Percentiles rank a stretch among this genome's conserved stretches.
phyloP scores from a whole-genome alignment of 257 asterid species.

The Eucommia ulmoides region DNA sequence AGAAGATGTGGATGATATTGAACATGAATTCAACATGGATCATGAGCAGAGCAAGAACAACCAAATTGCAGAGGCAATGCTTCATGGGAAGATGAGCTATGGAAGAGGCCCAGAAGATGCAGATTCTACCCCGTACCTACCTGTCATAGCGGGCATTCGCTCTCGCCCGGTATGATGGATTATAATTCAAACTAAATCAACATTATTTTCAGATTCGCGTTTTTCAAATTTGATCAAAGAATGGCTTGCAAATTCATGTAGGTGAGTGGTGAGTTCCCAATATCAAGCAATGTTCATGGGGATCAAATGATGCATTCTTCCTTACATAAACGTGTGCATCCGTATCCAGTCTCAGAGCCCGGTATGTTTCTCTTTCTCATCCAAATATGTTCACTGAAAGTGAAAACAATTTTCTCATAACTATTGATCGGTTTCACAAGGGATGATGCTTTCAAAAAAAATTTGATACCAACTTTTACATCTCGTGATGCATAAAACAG shows the following conservation, averaged over 20 bases:
- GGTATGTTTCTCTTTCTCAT: conserved; percentile 15
- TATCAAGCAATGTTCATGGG: conserved; percentile 53
- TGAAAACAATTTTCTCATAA: background rate
- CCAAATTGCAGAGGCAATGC: conserved; percentile 67
- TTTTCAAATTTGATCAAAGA: background rate
- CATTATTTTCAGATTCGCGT: background rate
- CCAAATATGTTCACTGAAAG: background rate
- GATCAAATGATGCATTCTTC: conserved; percentile 58
- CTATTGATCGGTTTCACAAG: too few relatives aligned
- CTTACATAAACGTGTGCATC: conserved; percentile 80
- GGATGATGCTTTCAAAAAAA: too few relatives aligned
- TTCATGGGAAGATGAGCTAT: conserved; percentile 93
- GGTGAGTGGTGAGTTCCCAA: conserved; percentile 80
- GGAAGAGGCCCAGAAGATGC: conserved; percentile 92
- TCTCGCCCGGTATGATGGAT: conserved; percentile 49
- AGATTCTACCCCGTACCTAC: conserved; percentile 64
- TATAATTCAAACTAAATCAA: background rate
- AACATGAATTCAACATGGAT: conserved; percentile 82
- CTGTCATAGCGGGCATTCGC: conserved; percentile 67
- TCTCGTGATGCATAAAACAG: conserved; percentile 14
- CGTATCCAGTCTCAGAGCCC: conserved; percentile 53
- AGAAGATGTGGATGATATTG: conserved; percentile 90
- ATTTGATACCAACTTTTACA: background rate
- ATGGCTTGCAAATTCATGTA: conserved; percentile 6
- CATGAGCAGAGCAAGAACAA: conserved; percentile 54